These are phyloP conservation scores for Helianthus tuberosus DNA, from an alignment of 129 eudicot genomes.

Conservation along the genomic window DNA sequence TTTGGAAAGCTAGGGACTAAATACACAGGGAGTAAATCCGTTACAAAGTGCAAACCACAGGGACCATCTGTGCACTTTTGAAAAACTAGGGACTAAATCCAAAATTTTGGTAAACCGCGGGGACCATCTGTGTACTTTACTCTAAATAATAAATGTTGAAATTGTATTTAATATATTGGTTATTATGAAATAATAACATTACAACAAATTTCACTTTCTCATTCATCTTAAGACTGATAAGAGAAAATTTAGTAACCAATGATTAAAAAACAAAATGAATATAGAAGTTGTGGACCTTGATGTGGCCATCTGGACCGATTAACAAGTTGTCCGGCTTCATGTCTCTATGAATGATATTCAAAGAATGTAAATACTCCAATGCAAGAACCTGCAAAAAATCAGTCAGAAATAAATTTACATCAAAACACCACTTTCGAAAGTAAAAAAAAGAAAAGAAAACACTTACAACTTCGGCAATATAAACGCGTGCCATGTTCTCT, in stretches of 20 bases:
- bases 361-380: conserved; percentile 88
- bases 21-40: too few species aligned
- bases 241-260: too few species aligned
- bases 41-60: too few species aligned
- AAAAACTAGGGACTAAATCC: too few species aligned
- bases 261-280: neutral
- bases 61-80: too few species aligned
- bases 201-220: too few species aligned
- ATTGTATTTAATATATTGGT: neutral
- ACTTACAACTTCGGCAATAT: conserved; percentile 97
- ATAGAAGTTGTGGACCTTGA: conserved; percentile 66
- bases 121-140: too few species aligned
- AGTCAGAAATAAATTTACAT: conserved; percentile 14
- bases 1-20: too few species aligned
- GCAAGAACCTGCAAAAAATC: conserved; percentile 82
- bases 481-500: conserved; percentile 95
- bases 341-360: conserved; percentile 92
- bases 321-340: conserved; percentile 95
- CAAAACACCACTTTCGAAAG: neutral
- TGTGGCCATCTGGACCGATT: conserved; percentile 98
- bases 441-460: neutral
- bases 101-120: too few species aligned
- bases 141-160: too few species aligned
- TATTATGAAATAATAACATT: neutral
- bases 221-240: too few species aligned